phyloP scores from a whole-genome alignment of 768 basidiomycete genomes.

The Hericium alpestre region DNA sequence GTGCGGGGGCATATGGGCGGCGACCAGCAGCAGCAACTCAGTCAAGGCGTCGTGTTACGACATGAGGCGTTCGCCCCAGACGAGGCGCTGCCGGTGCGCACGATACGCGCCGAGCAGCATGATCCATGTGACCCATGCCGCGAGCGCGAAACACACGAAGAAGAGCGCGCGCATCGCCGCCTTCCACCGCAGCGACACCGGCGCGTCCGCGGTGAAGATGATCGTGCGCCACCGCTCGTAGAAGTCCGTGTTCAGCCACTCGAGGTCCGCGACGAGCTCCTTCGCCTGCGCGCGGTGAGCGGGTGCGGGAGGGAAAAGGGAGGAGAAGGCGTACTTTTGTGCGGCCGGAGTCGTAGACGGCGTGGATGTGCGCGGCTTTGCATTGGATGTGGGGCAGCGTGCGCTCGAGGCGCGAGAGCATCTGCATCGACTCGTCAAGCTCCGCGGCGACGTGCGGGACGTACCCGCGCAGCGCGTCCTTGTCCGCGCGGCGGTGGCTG shows the following conservation, averaged over 20 bases:
- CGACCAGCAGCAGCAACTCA: no score
- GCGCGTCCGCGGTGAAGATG: constrained; percentile 63
- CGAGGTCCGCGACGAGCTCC: constrained; percentile 49
- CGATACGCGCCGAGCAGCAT: constrained; percentile 57
- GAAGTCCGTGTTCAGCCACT: constrained; percentile 72
- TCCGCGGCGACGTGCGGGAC: constrained; percentile 53
- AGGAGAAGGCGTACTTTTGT: constrained; percentile 38
- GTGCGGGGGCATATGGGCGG: no score
- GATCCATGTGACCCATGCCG: constrained; percentile 49
- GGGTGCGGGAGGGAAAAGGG: neutral
- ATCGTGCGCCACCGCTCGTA: constrained; percentile 65
- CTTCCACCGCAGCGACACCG: constrained; percentile 67
- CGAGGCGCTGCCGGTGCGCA: constrained; percentile 62
- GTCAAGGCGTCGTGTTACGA: constrained; percentile 28
- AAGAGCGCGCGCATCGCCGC: constrained; percentile 37
- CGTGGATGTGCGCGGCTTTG: constrained; percentile 51
- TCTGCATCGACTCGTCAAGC: constrained; percentile 49
- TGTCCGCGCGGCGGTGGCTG: constrained; percentile 47
- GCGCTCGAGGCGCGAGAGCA: constrained; percentile 45
- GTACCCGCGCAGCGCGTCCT: constrained; percentile 40
- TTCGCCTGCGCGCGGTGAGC: constrained; percentile 37
- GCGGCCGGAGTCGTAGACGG: constrained; percentile 64
- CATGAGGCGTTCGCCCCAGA: constrained; percentile 75
- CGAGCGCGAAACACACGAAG: constrained; percentile 39
- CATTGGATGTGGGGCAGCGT: constrained; percentile 50